Evolutionary conservation across 805 yeast genomes (phyloP).

Genomic region (Kodamaea lidongshanica): DNA sequence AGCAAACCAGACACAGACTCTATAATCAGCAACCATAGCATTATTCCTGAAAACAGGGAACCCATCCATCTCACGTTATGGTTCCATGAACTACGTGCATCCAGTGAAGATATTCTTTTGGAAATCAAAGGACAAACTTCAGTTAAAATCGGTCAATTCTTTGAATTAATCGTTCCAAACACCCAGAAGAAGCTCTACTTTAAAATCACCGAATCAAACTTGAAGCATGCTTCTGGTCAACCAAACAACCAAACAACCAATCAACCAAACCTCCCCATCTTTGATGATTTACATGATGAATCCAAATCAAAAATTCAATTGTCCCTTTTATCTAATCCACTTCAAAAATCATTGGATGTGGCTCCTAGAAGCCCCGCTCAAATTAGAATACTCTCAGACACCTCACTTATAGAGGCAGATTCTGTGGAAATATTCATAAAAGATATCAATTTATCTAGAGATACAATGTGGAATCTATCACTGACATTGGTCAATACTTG

Average conservation of each 20-base stretch:
- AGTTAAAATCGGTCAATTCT: slow-evolving; percentile 67
- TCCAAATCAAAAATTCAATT: slow-evolving; percentile 33
- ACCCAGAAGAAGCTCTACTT: slow-evolving; percentile 37
- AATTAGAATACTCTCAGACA: slow-evolving; percentile 40
- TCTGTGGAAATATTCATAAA: slow-evolving; percentile 74
- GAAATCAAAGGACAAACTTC: slow-evolving; percentile 55
- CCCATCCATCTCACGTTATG: slow-evolving; percentile 43
- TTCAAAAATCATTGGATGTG: slow-evolving; percentile 56
- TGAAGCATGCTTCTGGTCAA: slow-evolving; percentile 10
- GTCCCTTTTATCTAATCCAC: slow-evolving; percentile 54
- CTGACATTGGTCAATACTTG: slow-evolving; percentile 56
- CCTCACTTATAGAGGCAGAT: slow-evolving; percentile 61
- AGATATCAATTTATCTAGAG: slow-evolving; percentile 77
- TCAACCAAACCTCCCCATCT: too few relatives aligned
- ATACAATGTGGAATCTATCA: slow-evolving; percentile 88
- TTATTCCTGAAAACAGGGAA: too few relatives aligned
- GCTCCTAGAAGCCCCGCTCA: slow-evolving; percentile 63
- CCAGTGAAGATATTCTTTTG: slow-evolving; percentile 53
- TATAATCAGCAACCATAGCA: slow-evolving; percentile 3
- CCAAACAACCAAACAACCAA: slow-evolving; percentile 2
- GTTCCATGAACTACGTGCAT: slow-evolving; percentile 65
- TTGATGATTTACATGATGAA: slow-evolving; percentile 1
- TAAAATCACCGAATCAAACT: slow-evolving; percentile 31
- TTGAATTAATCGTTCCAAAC: slow-evolving; percentile 51
- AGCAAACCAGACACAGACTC: slow-evolving; percentile 4